phyloP scores from a whole-genome alignment of 192 early-diverging fungal species.

The Coemansia erecta region DNA sequence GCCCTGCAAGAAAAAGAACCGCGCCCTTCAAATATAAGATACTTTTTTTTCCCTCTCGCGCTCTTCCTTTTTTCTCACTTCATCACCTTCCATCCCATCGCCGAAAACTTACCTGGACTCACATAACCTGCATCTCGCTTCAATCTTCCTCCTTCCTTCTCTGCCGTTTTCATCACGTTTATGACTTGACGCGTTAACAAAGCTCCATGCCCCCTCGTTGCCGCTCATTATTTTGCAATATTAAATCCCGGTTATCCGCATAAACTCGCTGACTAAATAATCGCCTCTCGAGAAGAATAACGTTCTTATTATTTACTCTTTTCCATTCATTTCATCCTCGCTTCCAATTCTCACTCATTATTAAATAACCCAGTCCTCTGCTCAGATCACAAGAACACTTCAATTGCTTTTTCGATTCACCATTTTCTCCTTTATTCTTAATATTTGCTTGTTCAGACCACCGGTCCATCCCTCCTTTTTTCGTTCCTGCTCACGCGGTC shows the following conservation, averaged over 20 bases:
- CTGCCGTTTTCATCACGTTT: neutral
- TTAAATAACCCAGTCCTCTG: too few species aligned
- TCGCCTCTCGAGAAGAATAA: neutral
- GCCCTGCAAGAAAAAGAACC: too few species aligned
- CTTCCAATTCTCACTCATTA: neutral
- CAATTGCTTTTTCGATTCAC: neutral
- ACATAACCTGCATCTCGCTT: neutral
- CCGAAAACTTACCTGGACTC: neutral
- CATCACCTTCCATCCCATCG: neutral
- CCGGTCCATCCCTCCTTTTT: too few species aligned
- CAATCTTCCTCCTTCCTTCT: neutral
- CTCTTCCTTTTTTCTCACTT: neutral
- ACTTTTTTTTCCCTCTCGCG: neutral
- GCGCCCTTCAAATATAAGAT: neutral
- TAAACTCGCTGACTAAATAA: too few species aligned
- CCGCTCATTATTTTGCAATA: too few species aligned
- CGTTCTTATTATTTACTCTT: neutral
- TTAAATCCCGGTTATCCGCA: too few species aligned
- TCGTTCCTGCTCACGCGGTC: too few species aligned
- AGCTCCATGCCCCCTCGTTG: too few species aligned
- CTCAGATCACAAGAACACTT: neutral
- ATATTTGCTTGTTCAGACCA: neutral
- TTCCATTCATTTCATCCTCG: neutral
- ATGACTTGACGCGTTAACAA: neutral
- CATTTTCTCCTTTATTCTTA: constrained; percentile 2